These are phyloP conservation scores for Pseudomassariella vexata DNA, from an alignment of 2,329 filamentous ascomycete species.

Conservation along the genomic window DNA sequence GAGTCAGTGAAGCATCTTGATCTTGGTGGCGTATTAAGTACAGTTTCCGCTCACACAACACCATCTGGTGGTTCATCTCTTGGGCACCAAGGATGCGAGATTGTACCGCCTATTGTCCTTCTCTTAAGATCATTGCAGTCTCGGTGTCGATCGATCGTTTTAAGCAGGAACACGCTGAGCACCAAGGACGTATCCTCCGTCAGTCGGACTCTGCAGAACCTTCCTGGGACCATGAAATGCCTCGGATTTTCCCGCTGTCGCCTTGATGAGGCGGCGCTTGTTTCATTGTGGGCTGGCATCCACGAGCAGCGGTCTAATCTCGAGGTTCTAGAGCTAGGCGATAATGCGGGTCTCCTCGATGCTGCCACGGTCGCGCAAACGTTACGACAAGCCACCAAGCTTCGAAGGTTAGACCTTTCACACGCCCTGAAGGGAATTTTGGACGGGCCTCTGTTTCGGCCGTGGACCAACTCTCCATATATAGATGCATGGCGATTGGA, in stretches of 20 bases:
- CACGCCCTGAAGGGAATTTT: slow-evolving; percentile 42
- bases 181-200: slow-evolving; percentile 34
- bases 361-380: slow-evolving; percentile 39
- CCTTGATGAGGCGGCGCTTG: slow-evolving; percentile 42
- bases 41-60: slow-evolving; percentile 11
- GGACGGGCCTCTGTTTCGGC: slow-evolving; percentile 39
- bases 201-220: slow-evolving; percentile 22
- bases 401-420: slow-evolving; percentile 44
- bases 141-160: slow-evolving; percentile 43
- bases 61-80: slow-evolving; percentile 1
- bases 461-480: slow-evolving; percentile 30
- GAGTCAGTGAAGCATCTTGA: slow-evolving; percentile 51
- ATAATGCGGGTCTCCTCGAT: slow-evolving; percentile 45
- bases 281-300: slow-evolving; percentile 41
- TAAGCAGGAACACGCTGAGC: slow-evolving; percentile 44
- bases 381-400: slow-evolving; percentile 34
- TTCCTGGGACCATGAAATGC: slow-evolving; percentile 34
- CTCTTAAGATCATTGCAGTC: slow-evolving; percentile 40
- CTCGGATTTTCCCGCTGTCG: slow-evolving; percentile 47
- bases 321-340: slow-evolving; percentile 44
- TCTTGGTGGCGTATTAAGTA: slow-evolving; percentile 35
- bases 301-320: slow-evolving; percentile 38
- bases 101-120: slow-evolving; percentile 43
- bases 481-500: slow-evolving; percentile 37
- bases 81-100: slow-evolving; percentile 24